Evolutionary conservation across 2,329 filamentous ascomycete species (phyloP).

Genomic region (Fusarium liriodendri): DNA sequence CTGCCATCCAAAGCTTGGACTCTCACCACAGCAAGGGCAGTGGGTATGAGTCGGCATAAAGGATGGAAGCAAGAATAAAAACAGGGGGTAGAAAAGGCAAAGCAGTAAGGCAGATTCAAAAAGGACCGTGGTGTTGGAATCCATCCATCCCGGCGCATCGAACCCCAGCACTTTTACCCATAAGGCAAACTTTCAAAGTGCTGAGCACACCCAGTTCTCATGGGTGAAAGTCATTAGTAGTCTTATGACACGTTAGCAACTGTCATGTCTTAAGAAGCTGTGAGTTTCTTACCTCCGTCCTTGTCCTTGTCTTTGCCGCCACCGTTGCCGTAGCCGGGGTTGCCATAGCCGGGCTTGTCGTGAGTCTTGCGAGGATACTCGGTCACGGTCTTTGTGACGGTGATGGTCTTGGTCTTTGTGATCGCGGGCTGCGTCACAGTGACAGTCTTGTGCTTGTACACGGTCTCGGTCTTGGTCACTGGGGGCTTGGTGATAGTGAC

Average conservation of each 20-base stretch:
- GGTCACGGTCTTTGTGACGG: constrained; percentile 1
- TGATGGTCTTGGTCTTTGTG: not conserved
- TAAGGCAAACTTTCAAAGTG: not conserved
- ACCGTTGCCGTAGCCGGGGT: not conserved
- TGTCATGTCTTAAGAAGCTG: not conserved
- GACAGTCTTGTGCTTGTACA: not conserved
- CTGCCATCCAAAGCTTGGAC: not conserved
- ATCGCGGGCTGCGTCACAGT: not conserved
- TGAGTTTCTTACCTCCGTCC: not conserved
- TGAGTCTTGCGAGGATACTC: not conserved
- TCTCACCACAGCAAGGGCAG: not conserved
- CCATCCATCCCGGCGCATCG: not conserved
- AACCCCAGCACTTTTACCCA: not conserved
- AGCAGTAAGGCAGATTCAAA: not conserved
- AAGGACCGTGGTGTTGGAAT: constrained; percentile 1
- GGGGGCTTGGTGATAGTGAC: not conserved
- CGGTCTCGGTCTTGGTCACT: not conserved
- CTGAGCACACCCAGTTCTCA: not conserved
- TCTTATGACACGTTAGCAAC: not conserved
- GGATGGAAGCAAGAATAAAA: not conserved
- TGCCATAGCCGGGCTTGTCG: not conserved
- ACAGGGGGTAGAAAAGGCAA: not conserved
- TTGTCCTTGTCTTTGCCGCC: not conserved
- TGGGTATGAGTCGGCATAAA: not conserved
- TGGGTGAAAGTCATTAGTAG: not conserved